Conservation (phyloP, 192 early-diverging fungal species). For the Backusella westeae region DNA sequence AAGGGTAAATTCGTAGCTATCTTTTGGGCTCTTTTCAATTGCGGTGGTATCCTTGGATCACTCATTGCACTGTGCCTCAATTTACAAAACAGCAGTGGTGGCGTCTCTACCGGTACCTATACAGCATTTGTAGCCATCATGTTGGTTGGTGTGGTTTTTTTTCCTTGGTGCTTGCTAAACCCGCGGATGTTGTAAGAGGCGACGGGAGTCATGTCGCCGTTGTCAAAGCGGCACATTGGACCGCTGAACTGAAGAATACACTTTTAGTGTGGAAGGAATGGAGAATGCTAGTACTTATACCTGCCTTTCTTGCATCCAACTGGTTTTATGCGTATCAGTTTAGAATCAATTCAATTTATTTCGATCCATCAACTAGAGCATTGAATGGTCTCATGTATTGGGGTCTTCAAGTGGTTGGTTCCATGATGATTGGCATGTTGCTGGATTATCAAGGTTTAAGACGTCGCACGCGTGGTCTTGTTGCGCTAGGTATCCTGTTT, state of each 20-base stretch:
- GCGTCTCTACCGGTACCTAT: conserved; percentile 69
- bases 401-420: conserved; percentile 66
- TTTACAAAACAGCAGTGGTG: conserved; percentile 50
- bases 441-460: conserved; percentile 55
- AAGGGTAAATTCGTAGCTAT: conserved; percentile 78
- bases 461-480: conserved; percentile 62
- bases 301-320: conserved; percentile 73
- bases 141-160: conserved; percentile 51
- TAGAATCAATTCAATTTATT: conserved; percentile 61
- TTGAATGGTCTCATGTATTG: conserved; percentile 74
- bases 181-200: conserved; percentile 53
- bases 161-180: conserved; percentile 52
- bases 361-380: conserved; percentile 64
- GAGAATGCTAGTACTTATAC: conserved; percentile 64
- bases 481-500: conserved; percentile 51
- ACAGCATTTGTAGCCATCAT: conserved; percentile 65
- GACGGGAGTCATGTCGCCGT: conserved; percentile 65
- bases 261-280: conserved; percentile 55
- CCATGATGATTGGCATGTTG: conserved; percentile 54
- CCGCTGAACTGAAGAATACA: conserved; percentile 45
- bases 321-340: conserved; percentile 80
- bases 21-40: conserved; percentile 89
- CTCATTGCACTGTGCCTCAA: conserved; percentile 71
- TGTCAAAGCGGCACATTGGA: conserved; percentile 60
- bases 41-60: conserved; percentile 78